Conservation (phyloP, 352 stramenopile genomes). For the Globisporangium solare region DNA sequence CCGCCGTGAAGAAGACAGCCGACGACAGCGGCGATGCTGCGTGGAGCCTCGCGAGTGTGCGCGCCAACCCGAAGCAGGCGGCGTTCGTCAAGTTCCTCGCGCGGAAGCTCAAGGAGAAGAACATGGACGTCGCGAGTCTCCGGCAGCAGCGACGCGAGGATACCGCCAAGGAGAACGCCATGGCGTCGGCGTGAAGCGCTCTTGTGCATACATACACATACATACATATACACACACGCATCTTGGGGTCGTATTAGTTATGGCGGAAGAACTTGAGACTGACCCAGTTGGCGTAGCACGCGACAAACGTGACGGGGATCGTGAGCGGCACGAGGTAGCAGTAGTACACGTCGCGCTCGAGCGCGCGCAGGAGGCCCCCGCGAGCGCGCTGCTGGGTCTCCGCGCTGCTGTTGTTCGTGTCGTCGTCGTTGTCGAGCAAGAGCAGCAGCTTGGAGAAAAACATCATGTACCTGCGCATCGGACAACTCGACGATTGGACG, state of each 20-base stretch:
- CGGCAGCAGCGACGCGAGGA: no score
- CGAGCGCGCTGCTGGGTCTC: no score
- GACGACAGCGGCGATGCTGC: conserved; percentile 12
- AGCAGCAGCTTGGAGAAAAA: conserved; percentile 61
- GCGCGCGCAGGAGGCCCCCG: conserved; percentile 26
- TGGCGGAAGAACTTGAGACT: conserved; percentile 86
- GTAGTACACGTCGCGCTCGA: conserved; percentile 75
- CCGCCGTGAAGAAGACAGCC: conserved; percentile 36
- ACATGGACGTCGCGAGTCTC: conserved; percentile 5
- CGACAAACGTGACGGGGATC: conserved; percentile 70
- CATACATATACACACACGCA: no score
- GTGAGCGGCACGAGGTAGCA: conserved; percentile 75
- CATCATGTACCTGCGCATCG: conserved; percentile 54
- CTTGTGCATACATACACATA: no score
- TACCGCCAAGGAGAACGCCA: no score
- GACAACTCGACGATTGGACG: not conserved
- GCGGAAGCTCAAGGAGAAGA: conserved; percentile 51
- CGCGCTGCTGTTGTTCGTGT: no score
- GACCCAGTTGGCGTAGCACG: conserved; percentile 80
- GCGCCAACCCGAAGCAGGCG: conserved; percentile 55
- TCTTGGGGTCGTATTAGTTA: conserved; percentile 29
- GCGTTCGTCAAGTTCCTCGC: conserved; percentile 60
- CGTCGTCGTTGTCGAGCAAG: conserved; percentile 15
- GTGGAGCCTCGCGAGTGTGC: conserved; percentile 54
- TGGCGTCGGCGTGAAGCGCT: no score